A percentile compares a stretch with the other conserved stretches of the same genome.
phyloP scores from a whole-genome alignment of 495 filamentous ascomycete genomes.

The Daldinia grandis region DNA sequence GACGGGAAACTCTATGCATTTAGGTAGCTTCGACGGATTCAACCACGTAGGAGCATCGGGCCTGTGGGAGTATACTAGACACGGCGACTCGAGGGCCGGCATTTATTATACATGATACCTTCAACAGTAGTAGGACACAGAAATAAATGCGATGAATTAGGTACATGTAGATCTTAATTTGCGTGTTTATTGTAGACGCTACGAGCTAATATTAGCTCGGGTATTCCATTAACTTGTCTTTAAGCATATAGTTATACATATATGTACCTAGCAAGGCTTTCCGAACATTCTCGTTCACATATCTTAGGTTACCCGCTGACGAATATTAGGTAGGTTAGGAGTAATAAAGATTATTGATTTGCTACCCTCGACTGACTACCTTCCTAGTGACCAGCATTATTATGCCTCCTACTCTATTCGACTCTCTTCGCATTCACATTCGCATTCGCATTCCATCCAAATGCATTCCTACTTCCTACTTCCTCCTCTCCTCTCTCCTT shows the following conservation, averaged over 20 bases:
- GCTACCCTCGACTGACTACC: not conserved
- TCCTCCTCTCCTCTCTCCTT: not conserved
- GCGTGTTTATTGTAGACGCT: too few relatives aligned
- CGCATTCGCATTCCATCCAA: not conserved
- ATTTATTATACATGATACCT: conserved; percentile 41
- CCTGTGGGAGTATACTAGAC: conserved; percentile 7
- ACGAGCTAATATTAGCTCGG: too few relatives aligned
- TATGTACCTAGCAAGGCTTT: too few relatives aligned
- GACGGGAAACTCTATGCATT: conserved; percentile 12
- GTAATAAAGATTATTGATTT: conserved; percentile 4
- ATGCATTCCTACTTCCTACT: not conserved
- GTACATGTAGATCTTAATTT: not conserved
- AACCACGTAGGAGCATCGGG: conserved; percentile 36
- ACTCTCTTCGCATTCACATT: not conserved
- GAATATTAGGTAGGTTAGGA: not conserved
- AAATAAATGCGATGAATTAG: conserved; percentile 4
- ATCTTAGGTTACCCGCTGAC: too few relatives aligned
- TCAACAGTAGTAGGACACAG: conserved; percentile 35
- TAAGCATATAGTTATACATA: too few relatives aligned
- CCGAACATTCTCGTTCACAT: too few relatives aligned
- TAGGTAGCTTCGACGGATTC: conserved; percentile 32
- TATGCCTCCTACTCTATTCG: not conserved
- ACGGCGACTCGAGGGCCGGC: conserved; percentile 11
- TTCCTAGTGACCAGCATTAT: not conserved
- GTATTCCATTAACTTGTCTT: too few relatives aligned